Evolutionary conservation across 495 filamentous ascomycete genomes (phyloP), one percentile per base, ranked within the genome.

Genomic region (Penicillium goetzii): DNA sequence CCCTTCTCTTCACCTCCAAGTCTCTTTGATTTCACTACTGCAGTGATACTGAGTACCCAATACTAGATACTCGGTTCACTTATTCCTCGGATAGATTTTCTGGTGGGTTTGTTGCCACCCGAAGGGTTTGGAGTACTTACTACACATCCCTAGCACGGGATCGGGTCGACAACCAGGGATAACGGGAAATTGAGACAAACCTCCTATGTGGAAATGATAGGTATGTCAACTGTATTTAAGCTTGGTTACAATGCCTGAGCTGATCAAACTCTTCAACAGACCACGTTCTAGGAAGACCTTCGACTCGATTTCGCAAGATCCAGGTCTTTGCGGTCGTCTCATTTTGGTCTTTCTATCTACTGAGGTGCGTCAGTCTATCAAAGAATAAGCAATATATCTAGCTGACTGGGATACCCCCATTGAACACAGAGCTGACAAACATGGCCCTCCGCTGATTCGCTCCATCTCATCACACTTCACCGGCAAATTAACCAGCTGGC

Each of bases 221-320:
- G 76, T 78, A 71, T 36, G 41, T 19, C 7, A 15, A 30, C 23
- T 12, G 11, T 17, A 19, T 60, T 10, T 5, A 19, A 33, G 11
- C 17, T 23, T 23, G 3, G 25, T 25, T 14, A 36, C 8, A 2
- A 36, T 12, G 9, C 17, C 14, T 23, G 30, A 19, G 34, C 25
- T 59, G 3, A 33, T 41, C 21, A 33, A 51, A 45, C 19, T 25
- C 28, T 52, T 23, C 12, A 10, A 11, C 55, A 89, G 95, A 99
- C 73, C 95, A 99, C 80, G 88, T 97, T 58, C 84, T 99, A 40
- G 95, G 95, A 61, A 86, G 91, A 64, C 95, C 95, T 36, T 97
- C 93, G 9, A 88, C 90, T 62, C 88, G 90, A 76, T 97, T 95
- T 70, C 89, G 95, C 61, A 92, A 96, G 70, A 88, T 96, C 26